phyloP scores from a whole-genome alignment of 2,329 filamentous ascomycete species.

The Aureobasidium subglaciale region DNA sequence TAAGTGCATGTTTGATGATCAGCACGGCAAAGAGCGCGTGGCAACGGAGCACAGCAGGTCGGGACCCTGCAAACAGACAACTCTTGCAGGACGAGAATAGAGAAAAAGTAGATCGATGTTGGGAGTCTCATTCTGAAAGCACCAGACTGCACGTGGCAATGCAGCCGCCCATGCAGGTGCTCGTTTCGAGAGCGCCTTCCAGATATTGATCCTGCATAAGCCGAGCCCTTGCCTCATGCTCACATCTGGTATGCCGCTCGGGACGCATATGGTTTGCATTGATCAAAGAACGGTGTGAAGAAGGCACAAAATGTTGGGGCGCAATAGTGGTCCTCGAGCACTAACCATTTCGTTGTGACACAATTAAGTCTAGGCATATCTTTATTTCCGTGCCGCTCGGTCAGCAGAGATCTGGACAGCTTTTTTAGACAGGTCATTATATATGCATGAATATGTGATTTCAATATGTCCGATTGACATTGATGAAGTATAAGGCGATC shows the following conservation, averaged over 20 bases:
- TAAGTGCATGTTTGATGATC: too few relatives aligned
- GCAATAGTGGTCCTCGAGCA: too few relatives aligned
- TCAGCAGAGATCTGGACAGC: neutral
- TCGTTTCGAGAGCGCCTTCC: neutral
- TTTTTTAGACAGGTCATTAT: neutral
- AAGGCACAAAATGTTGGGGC: too few relatives aligned
- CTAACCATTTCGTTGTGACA: neutral
- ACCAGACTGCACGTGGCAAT: neutral
- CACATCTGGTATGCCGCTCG: too few relatives aligned
- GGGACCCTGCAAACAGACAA: neutral
- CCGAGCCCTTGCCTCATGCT: neutral
- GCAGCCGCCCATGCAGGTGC: constrained; percentile 4
- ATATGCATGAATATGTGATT: neutral
- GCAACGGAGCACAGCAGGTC: neutral
- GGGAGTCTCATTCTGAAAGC: too few relatives aligned
- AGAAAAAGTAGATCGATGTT: neutral
- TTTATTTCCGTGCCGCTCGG: neutral
- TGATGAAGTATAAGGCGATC: neutral
- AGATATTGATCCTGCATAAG: neutral
- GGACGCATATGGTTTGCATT: neutral
- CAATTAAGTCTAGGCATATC: neutral
- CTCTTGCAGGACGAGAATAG: too few relatives aligned
- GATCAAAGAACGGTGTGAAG: neutral
- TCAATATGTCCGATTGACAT: neutral
- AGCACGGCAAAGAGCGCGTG: neutral